Conservation (phyloP, 129 eudicot genomes). For the carrot (Daucus carota) region DH1_v3.0 NC_030381.2:21414501-21415000, state of each 20-base stretch:
- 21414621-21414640: too few species aligned
- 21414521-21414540: not conserved
- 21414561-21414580: too few species aligned
- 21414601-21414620: too few species aligned
- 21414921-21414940: not conserved
- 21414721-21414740: not conserved
- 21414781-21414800: too few species aligned
- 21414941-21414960: not conserved
- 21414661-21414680: too few species aligned
- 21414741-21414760: not conserved
- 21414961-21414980: slow-evolving; percentile 31
- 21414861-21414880: not conserved
- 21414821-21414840: not conserved
- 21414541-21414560: not conserved
- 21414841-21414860: not conserved
- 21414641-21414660: too few species aligned
- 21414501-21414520: slow-evolving; percentile 44
- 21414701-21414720: too few species aligned
- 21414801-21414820: not conserved
- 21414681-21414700: too few species aligned
- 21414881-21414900: not conserved
- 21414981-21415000: slow-evolving; percentile 46
- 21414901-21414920: not conserved
- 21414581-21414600: too few species aligned
- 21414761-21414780: not conserved